These are phyloP conservation scores for Fusarium solani-melongenae DNA, from an alignment of 2,329 filamentous ascomycete species.

Conservation along the genomic window DNA sequence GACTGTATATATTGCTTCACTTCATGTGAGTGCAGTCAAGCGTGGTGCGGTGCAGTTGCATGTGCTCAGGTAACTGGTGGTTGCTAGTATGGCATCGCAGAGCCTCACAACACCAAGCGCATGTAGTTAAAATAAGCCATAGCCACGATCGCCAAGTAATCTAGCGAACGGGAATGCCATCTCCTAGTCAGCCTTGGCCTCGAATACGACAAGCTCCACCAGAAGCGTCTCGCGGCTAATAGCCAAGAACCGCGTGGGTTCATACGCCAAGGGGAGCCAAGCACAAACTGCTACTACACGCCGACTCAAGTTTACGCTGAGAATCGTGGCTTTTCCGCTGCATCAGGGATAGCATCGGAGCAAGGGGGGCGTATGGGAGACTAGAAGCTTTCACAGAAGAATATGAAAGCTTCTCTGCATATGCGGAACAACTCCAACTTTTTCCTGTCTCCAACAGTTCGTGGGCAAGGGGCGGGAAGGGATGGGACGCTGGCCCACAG, in stretches of 20 bases:
- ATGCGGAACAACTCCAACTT: constrained; percentile 12
- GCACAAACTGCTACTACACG: not conserved
- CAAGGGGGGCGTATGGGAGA: not conserved
- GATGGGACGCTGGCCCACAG: not conserved
- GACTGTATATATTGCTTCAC: not conserved
- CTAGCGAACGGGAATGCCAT: not conserved
- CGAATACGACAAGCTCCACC: not conserved
- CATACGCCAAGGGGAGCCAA: not conserved
- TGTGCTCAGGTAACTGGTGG: not conserved
- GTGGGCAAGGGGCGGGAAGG: not conserved
- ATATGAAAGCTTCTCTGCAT: constrained; percentile 4
- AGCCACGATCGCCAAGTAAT: not conserved
- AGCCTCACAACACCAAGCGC: not conserved
- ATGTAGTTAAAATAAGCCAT: not conserved
- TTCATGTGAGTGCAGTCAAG: too few relatives aligned
- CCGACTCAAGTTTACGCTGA: not conserved
- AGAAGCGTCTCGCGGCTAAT: not conserved
- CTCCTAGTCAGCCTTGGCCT: not conserved
- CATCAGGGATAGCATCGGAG: not conserved
- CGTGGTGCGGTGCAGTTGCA: not conserved
- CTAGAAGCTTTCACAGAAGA: not conserved
- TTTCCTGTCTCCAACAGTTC: constrained; percentile 22
- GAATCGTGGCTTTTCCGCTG: not conserved
- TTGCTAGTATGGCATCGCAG: not conserved
- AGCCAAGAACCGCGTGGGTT: not conserved